Evolutionary conservation across 192 early-diverging fungal genomes (phyloP).

Genomic region (Neocallimastix lanati): DNA sequence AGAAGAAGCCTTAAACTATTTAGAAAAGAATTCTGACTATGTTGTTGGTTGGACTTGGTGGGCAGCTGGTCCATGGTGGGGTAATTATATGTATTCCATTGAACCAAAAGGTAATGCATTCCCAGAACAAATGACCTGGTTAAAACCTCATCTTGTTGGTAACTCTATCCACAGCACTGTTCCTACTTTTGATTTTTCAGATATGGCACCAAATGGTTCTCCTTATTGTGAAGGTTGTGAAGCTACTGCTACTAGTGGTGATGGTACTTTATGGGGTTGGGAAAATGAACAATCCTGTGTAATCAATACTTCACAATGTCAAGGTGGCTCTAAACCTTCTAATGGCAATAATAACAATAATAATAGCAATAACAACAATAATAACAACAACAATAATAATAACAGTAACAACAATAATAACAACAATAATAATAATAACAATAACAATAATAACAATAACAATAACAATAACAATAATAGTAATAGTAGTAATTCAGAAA

Average conservation of each 20-base stretch:
- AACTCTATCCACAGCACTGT: not conserved
- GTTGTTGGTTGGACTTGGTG: conserved; percentile 5
- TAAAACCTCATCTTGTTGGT: not conserved
- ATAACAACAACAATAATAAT: not conserved
- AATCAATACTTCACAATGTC: not conserved
- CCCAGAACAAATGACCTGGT: not conserved
- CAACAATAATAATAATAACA: not conserved
- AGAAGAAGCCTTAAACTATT: not conserved
- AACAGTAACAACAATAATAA: not conserved
- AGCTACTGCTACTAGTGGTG: not conserved
- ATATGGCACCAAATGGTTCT: not conserved
- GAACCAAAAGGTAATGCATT: not conserved
- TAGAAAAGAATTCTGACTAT: conserved; percentile 2
- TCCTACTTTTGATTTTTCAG: not conserved
- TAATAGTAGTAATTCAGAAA: not conserved
- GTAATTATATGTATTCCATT: not conserved
- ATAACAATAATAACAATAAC: not conserved
- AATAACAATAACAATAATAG: not conserved
- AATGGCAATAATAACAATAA: too few relatives aligned
- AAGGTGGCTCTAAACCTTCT: too few relatives aligned
- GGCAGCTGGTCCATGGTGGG: conserved; percentile 9
- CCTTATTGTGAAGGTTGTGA: not conserved
- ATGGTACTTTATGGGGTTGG: not conserved
- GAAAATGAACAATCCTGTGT: not conserved
- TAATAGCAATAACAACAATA: not conserved